Evolutionary conservation across 1,284 basidiomycete species (phyloP).

Genomic region (Trichosporon faecale): DNA sequence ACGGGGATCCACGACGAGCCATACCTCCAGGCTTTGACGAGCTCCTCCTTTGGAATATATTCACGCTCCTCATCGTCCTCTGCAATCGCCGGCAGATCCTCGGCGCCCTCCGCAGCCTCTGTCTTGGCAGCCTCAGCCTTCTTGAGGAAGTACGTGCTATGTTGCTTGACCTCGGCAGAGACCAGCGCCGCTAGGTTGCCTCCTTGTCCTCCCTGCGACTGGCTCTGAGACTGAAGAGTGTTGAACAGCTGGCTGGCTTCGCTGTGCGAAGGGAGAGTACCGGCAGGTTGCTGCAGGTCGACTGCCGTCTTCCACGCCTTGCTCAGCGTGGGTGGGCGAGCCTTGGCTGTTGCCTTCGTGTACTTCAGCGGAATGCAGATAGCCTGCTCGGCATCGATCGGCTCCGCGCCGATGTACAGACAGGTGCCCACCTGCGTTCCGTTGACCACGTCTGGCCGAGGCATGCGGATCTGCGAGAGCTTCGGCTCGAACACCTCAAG

Average conservation of each 20-base stretch:
- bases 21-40: conserved; percentile 77
- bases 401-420: conserved; percentile 71
- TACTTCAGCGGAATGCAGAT: conserved; percentile 72
- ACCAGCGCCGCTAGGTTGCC: conserved; percentile 43
- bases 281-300: conserved; percentile 35
- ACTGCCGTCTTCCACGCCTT: conserved; percentile 62
- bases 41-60: conserved; percentile 47
- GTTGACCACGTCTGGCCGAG: conserved; percentile 66
- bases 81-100: conserved; percentile 25
- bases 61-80: conserved; percentile 34
- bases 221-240: conserved; percentile 24
- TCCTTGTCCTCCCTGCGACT: not conserved
- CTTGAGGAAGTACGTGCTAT: conserved; percentile 45
- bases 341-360: conserved; percentile 76
- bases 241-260: conserved; percentile 16
- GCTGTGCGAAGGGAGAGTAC: not conserved
- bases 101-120: not conserved
- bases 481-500: conserved; percentile 71
- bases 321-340: conserved; percentile 73
- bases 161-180: conserved; percentile 47
- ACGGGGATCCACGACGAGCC: conserved; percentile 83
- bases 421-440: conserved; percentile 63
- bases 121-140: not conserved
- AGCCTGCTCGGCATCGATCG: conserved; percentile 63
- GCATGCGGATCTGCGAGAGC: conserved; percentile 64